Conservation (phyloP, 805 yeast genomes). For the Metschnikowia gelsemii region DNA sequence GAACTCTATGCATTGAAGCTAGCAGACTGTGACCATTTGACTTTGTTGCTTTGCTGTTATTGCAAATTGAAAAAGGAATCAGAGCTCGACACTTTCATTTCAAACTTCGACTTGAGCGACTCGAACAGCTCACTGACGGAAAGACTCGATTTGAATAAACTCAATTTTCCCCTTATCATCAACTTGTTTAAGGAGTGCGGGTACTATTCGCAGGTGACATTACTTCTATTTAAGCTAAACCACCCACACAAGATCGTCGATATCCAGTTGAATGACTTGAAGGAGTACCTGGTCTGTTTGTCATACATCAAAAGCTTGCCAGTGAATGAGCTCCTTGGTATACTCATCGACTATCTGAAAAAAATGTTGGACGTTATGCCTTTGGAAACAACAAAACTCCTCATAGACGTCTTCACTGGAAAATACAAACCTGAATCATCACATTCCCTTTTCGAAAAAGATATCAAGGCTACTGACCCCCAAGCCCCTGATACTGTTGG, state of each 20-base stretch:
- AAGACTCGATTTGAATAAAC: conserved; percentile 13
- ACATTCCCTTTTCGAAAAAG: conserved; percentile 13
- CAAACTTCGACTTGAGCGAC: conserved; percentile 32
- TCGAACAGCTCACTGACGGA: conserved; percentile 9
- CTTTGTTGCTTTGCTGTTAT: conserved; percentile 72
- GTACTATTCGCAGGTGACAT: conserved; percentile 63
- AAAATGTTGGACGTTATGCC: conserved; percentile 66
- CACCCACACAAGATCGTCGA: conserved; percentile 76
- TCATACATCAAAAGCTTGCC: conserved; percentile 64
- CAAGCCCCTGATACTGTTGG: conserved; percentile 16
- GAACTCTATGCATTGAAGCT: conserved; percentile 52
- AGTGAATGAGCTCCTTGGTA: conserved; percentile 73
- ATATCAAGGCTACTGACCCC: conserved; percentile 12
- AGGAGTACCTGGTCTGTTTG: conserved; percentile 59
- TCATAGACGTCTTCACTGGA: conserved; percentile 89
- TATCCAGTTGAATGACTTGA: conserved; percentile 64
- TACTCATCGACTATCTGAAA: conserved; percentile 66
- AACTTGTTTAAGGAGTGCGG: conserved; percentile 71
- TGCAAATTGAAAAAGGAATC: conserved; percentile 68
- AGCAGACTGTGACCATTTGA: conserved; percentile 78
- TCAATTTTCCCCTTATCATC: conserved; percentile 64
- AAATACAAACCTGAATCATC: conserved; percentile 52
- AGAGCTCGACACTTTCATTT: conserved; percentile 58
- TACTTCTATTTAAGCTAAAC: conserved; percentile 65
- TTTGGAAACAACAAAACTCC: conserved; percentile 73